Percentiles rank a stretch among this genome's conserved stretches.
phyloP scores from a whole-genome alignment of 2,329 filamentous ascomycete species.

The Fusarium xyrophilum region DNA sequence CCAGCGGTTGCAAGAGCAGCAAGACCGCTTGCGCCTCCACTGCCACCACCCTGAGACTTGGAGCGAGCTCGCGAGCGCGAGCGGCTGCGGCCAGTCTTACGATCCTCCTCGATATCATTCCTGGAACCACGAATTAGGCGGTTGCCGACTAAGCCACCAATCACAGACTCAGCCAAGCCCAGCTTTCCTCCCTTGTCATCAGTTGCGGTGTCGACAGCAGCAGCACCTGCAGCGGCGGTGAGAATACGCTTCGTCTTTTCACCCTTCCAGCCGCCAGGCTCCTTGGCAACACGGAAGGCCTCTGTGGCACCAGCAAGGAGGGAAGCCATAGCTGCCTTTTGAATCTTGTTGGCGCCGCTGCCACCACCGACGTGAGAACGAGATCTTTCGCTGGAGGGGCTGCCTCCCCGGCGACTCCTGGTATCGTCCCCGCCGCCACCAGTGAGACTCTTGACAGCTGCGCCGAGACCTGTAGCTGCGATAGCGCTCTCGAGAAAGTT shows the following conservation, averaged over 20 bases:
- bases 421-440: conserved; percentile 56
- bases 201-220: conserved; percentile 81
- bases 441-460: conserved; percentile 65
- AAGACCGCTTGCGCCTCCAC: conserved; percentile 56
- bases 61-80: conserved; percentile 73
- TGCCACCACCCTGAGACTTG: conserved; percentile 52
- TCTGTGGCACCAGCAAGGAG: conserved; percentile 89
- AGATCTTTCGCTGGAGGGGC: conserved; percentile 57
- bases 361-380: conserved; percentile 58
- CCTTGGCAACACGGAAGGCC: conserved; percentile 88
- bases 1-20: conserved; percentile 69
- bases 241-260: conserved; percentile 91
- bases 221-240: conserved; percentile 85
- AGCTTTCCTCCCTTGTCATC: conserved; percentile 80
- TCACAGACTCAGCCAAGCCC: conserved; percentile 83
- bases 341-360: conserved; percentile 66
- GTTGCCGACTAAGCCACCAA: conserved; percentile 87
- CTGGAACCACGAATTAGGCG: conserved; percentile 82
- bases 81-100: conserved; percentile 67
- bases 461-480: conserved; percentile 67
- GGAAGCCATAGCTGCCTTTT: conserved; percentile 90
- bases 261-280: conserved; percentile 87
- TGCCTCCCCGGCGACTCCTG: conserved; percentile 58
- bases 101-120: conserved; percentile 69
- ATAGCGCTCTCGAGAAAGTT: conserved; percentile 70